Conservation (phyloP, 2,329 filamentous ascomycete species). For the Mycosphaerella sp. region DNA sequence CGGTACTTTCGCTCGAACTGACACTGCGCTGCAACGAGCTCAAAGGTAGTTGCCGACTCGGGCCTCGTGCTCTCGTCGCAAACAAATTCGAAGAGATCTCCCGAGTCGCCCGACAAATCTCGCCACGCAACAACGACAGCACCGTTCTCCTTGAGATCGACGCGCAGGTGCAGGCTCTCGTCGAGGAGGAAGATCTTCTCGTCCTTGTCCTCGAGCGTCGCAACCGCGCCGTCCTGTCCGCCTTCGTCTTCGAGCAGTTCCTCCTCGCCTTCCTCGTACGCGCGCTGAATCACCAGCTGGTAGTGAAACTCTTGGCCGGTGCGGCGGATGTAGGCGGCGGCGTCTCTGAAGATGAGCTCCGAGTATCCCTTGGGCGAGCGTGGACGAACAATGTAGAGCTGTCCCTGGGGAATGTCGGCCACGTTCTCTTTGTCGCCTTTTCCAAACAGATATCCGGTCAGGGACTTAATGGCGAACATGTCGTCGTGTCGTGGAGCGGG, state of each 20-base stretch:
- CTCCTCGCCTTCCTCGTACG: conserved; percentile 95
- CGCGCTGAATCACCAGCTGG: conserved; percentile 90
- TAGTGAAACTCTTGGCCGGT: conserved; percentile 96
- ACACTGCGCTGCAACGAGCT: conserved; percentile 78
- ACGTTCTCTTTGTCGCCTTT: conserved; percentile 86
- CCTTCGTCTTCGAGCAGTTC: conserved; percentile 86
- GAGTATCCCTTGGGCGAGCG: conserved; percentile 95
- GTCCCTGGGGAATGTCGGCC: conserved; percentile 89
- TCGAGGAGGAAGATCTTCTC: conserved; percentile 97
- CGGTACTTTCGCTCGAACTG: conserved; percentile 97
- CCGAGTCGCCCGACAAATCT: conserved; percentile 85
- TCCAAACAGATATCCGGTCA: conserved; percentile 75
- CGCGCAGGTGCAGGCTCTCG: conserved; percentile 79
- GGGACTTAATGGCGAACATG: conserved; percentile 33
- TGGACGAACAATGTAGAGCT: conserved; percentile 94
- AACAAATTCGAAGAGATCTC: conserved; percentile 97
- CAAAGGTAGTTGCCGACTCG: conserved; percentile 70
- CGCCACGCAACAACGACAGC: conserved; percentile 90
- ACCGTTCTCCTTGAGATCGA: conserved; percentile 70
- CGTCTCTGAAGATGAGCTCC: conserved; percentile 95
- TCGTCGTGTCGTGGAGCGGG: background rate
- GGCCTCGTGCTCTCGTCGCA: conserved; percentile 69
- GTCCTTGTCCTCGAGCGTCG: conserved; percentile 76
- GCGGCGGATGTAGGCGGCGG: conserved; percentile 80
- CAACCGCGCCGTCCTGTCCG: conserved; percentile 63